Base-by-base conservation (phyloP, 2,329 filamentous ascomycete species). In the Sclerotiophoma versabilis region DNA sequence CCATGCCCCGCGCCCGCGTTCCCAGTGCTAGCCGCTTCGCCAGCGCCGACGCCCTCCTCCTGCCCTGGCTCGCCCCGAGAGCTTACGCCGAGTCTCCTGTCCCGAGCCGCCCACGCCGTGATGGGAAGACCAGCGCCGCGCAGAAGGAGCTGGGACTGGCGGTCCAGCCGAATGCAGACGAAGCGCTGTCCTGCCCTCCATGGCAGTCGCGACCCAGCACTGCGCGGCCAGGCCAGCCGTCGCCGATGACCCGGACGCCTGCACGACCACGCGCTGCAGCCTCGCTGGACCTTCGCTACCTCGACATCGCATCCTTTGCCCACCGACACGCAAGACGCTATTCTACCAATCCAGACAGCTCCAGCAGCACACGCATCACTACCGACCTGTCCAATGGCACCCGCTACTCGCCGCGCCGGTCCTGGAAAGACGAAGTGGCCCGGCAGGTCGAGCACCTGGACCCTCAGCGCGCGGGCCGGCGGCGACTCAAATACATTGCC, bases 1-100 rank as follows among this genome's bases (percentile, higher is more conserved):
- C 56, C 62, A 75, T 75, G 72, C 70, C 69, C 66, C 70, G 63
- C 61, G 65, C 66, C 50, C 62, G 57, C 39, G 15, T 70, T 39
- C 62, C 65, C 39, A 64, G 73, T 66, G 67, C 60, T 58, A 65
- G 70, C 68, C 63, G 63, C 62, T 54, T 67, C 58, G 63, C 71
- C 66, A 58, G 60, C 63, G 62, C 61, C 14, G 68, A 71, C 37
- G 58, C 55, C 32, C 70, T 71, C 33, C 34, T 75, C 43, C 70
- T 77, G 15, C 72, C 74, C 10, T 75, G 77, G 54, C 73, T 77
- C 47, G 74, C 75, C 19, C 75, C 76, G 25, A 64, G 73, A 54
- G 67, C 64, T 53, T 72, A 70, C 53, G 63, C 59, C 60, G 64
- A 62, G 45, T 55, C 64, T 47, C 60, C 59, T 49, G 56, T 62